Base-by-base conservation (phyloP, 2,329 filamentous ascomycete species). In the Clarireedia monteithiana region DNA sequence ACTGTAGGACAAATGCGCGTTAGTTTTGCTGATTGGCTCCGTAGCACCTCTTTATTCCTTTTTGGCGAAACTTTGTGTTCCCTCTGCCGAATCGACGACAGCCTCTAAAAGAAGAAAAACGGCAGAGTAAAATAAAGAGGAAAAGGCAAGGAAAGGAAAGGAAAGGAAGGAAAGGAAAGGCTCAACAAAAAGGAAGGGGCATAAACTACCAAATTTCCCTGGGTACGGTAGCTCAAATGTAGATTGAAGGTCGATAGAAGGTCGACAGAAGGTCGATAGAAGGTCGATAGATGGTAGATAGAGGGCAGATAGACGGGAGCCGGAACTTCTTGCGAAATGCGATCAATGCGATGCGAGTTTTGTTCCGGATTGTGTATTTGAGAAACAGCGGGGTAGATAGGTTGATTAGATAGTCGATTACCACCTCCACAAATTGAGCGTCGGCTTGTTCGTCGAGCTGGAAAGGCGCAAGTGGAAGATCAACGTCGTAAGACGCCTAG, bases 341-440 rank as follows among this genome's bases (percentile, higher is more conserved):
- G 27, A 7, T 24, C 24, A 30, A 52, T 52, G 39, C 50, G 39
- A 50, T 10, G 7, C 27, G 7, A 30, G 27, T 9, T 40, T 40
- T 27, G 17, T 27, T 50, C 48, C 48, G 48, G 26, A 17, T 23
- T 42, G 20, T 34, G 45, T 12, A 38, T 47, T 53, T 6, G 42
- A 39, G 46, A 17, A 17, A 47, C 26, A 26, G 50, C 42, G 50
- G 50, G 50, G 50, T 53, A 53, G 50, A 48, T 53, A 27, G 20
- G 27, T 53, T 47, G 50, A 53, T 53, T 46, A 47, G 23, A 24
- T 26, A 42, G 36, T n/a, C 24, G 15, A 26, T 46, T 17, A 42
- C 39, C 26, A 40, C 38, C 38, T 40, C 38, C 38, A 40, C 38
- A 40, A 40, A 40, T 40, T n/a, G 38, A 4, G 6, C 17, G 17